These are phyloP conservation scores for Pinus taeda DNA, from an alignment of 75 land plant species.

Conservation along the genomic window DNA sequence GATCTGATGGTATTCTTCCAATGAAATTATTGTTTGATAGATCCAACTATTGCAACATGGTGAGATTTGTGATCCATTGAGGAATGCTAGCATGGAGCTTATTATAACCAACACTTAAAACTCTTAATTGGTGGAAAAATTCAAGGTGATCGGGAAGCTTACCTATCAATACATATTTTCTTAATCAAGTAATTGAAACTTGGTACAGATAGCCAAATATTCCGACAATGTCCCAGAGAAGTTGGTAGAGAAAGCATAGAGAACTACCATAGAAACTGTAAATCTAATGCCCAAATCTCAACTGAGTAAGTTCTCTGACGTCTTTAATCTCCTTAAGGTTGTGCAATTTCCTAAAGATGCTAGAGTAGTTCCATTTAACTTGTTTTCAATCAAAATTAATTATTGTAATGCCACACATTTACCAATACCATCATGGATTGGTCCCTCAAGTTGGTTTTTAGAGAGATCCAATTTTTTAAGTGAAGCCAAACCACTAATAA, in stretches of 20 bases:
- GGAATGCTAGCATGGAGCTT: constrained; percentile 10
- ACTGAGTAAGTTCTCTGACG: neutral
- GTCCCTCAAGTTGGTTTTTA: constrained; percentile 12
- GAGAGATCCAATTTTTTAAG: constrained; percentile 21
- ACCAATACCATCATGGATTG: constrained; percentile 10
- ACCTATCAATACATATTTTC: constrained; percentile 13
- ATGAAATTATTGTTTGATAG: too few species aligned
- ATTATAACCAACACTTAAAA: constrained; percentile 8
- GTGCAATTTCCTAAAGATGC: neutral
- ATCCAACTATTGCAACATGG: too few species aligned
- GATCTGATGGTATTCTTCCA: constrained; percentile 19
- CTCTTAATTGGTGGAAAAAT: neutral
- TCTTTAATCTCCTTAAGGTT: neutral
- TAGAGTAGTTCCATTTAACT: constrained; percentile 11
- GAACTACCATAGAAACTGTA: neutral
- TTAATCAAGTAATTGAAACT: constrained; percentile 1
- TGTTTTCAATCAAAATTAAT: constrained; percentile 4
- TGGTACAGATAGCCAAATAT: neutral
- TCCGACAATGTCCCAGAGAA: neutral
- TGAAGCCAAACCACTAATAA: constrained; percentile 4
- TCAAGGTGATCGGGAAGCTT: neutral
- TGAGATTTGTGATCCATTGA: neutral
- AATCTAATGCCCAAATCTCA: neutral
- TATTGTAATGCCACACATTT: constrained; percentile 10
- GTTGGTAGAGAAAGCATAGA: neutral